Conservation (phyloP, 2,329 filamentous ascomycete species). For the Aspergillus quadrilineatus region DNA sequence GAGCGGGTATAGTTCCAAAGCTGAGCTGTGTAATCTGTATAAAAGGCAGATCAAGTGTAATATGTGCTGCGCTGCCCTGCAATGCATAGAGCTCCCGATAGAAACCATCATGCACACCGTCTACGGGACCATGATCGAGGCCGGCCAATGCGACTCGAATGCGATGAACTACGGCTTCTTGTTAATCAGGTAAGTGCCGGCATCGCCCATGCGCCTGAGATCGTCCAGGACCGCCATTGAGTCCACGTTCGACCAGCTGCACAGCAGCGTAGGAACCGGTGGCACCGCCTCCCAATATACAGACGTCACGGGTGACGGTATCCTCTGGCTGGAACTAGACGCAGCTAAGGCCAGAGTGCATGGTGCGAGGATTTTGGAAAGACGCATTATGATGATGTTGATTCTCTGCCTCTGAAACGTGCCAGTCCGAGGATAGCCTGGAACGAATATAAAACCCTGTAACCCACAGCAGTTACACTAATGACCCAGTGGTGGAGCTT, state of each 20-base stretch:
- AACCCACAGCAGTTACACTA: no score
- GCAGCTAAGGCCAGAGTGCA: neutral
- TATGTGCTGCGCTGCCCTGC: constrained; percentile 49
- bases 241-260: constrained; percentile 29
- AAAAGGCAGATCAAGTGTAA: constrained; percentile 46
- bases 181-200: constrained; percentile 5
- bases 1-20: constrained; percentile 23
- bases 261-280: constrained; percentile 37
- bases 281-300: constrained; percentile 37
- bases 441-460: no score
- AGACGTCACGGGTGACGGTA: constrained; percentile 27
- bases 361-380: neutral
- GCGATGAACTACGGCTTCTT: constrained; percentile 32
- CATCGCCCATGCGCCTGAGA: constrained; percentile 17
- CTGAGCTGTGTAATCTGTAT: constrained; percentile 19
- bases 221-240: constrained; percentile 37
- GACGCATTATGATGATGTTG: neutral
- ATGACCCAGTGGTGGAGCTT: no score
- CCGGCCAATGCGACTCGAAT: constrained; percentile 39
- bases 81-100: constrained; percentile 43
- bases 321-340: neutral
- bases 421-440: no score
- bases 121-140: constrained; percentile 31
- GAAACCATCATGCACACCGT: constrained; percentile 42
- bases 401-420: no score